Evolutionary conservation across 768 basidiomycete genomes (phyloP), one percentile per base, ranked within the genome.

Genomic region (Russula dissimulans): DNA sequence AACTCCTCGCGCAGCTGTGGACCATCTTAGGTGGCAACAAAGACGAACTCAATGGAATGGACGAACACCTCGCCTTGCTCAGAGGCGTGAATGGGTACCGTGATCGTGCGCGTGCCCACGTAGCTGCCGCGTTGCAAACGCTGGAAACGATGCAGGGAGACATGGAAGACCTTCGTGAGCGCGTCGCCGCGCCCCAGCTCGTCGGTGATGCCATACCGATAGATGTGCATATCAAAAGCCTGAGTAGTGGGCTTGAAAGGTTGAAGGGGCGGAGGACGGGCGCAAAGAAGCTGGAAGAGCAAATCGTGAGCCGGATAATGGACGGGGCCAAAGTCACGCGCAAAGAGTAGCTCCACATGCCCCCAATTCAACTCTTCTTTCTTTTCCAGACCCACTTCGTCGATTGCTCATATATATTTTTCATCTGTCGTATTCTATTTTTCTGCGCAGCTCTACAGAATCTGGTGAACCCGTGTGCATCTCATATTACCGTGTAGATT

Each of bases 171-270:
- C 71, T 91, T 61, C 76, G 89, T 61, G 85, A 88, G 67, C 76
- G 85, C 17, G 86, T 88, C 1, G 79, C 86, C 4, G 79, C 81
- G 36, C 88, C 89, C 1, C 82, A 83, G 52, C 71, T 91, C 5
- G 69, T 80, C 11, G 83, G 81, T 5, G 71, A 79, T n/a, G 74
- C 72, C 44, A 75, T 89, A 15, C 86, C 88, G 4, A 73, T 86
- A 4, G 83, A 86, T 59, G 87, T 90, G 22, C 88, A 91, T 65
- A 82, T 91, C 71, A 80, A 80, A 73, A 88, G 84, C 60, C 88
- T 91, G 65, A 74, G 73, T 68, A 75, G 67, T 41, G 87, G 89
- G 7, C 65, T 89, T 66, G 79, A 85, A 62, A 78, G 78, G 66
- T 65, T 88, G 71, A 80, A 77, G 67, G 81, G 84, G 67, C 78